These are phyloP conservation scores for Ganoderma resinaceum DNA, from an alignment of 1,284 basidiomycete species.

Conservation along the genomic window DNA sequence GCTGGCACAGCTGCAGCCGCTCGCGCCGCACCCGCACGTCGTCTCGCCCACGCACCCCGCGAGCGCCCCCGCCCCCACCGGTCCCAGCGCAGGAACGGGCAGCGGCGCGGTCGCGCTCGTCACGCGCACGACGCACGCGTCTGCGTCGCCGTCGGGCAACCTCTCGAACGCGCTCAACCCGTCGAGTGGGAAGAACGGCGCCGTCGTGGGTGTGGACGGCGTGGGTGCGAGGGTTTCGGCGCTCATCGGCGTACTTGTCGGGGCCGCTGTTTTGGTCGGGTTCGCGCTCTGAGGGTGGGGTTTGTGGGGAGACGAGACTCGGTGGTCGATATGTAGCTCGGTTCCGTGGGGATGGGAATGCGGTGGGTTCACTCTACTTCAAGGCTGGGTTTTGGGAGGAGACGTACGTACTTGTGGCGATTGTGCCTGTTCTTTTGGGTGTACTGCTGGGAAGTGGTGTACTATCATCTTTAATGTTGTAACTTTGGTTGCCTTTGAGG, in stretches of 20 bases:
- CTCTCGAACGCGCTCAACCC: slow-evolving; percentile 1
- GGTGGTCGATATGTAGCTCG: too few species aligned
- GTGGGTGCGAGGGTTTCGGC: background rate
- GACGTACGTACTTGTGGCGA: background rate
- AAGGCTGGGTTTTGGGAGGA: background rate
- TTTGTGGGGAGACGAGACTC: too few species aligned
- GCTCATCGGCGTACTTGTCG: background rate
- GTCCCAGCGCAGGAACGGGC: background rate
- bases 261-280: background rate
- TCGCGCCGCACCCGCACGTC: background rate
- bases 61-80: background rate
- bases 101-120: background rate
- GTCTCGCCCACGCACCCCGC: background rate
- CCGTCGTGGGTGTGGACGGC: background rate
- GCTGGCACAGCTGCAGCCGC: background rate
- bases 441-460: background rate
- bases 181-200: background rate
- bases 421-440: background rate
- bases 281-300: background rate
- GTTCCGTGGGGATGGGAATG: background rate
- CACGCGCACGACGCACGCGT: background rate
- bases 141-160: background rate
- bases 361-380: background rate
- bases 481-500: background rate
- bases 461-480: background rate